These are phyloP conservation scores for Brassica carinata DNA, from an alignment of 345 rosid genomes.

Conservation along the genomic window DNA sequence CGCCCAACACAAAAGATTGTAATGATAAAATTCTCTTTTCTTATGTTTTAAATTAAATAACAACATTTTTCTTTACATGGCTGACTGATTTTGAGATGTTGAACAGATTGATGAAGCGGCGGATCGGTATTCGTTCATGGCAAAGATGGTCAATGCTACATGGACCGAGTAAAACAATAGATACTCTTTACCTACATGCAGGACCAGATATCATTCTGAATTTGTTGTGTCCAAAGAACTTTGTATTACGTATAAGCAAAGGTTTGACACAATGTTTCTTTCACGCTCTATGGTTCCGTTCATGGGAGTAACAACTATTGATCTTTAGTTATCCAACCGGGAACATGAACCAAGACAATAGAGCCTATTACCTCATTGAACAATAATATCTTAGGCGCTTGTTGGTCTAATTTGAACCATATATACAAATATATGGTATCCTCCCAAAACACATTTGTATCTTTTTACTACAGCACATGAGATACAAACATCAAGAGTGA, in stretches of 20 bases:
- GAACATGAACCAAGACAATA: background rate
- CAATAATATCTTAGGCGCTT: background rate
- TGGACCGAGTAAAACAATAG: conserved; percentile 58
- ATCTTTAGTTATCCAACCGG: background rate
- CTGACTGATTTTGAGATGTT: conserved; percentile 3
- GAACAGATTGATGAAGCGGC: conserved; percentile 88
- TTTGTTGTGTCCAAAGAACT: background rate
- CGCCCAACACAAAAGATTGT: conserved; percentile 88
- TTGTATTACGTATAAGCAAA: background rate
- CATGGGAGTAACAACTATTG: background rate
- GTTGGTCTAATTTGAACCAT: background rate
- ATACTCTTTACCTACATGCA: background rate
- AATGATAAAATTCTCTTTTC: conserved; percentile 8
- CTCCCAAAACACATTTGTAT: background rate
- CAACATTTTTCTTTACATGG: background rate
- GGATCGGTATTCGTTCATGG: conserved; percentile 82
- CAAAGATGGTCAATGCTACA: conserved; percentile 64
- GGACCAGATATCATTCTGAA: background rate
- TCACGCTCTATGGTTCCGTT: background rate
- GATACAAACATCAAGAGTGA: background rate
- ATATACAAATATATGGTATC: background rate
- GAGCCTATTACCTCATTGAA: background rate
- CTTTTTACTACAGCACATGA: background rate
- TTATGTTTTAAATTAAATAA: background rate
- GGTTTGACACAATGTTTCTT: background rate